Evolutionary conservation across 257 asterid genomes (phyloP).

Genomic region (Solanum lycopersicoides): DNA sequence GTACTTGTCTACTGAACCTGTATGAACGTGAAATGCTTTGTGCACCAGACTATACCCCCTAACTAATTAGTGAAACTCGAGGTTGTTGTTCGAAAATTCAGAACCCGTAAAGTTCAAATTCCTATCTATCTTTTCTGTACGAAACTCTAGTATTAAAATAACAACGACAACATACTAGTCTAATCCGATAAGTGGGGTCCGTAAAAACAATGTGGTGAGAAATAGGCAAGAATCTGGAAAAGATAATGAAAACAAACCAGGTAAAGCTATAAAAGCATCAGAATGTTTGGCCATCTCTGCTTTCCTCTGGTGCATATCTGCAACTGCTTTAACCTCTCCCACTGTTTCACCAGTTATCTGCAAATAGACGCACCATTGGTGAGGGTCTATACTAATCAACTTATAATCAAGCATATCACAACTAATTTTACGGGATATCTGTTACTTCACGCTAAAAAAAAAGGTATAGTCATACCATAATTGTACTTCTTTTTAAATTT

Average conservation of each 20-base stretch:
- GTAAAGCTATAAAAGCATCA: slow-evolving; percentile 33
- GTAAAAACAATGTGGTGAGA: not conserved
- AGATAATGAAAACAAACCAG: slow-evolving; percentile 7
- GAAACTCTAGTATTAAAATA: not conserved
- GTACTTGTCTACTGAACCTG: not conserved
- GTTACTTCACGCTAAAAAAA: not conserved
- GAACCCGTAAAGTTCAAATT: not conserved
- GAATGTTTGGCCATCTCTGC: slow-evolving; percentile 34
- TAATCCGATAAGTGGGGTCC: not conserved
- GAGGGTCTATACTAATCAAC: too few species aligned
- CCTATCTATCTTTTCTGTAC: too few species aligned
- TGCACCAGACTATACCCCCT: not conserved
- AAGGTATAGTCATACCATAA: not conserved
- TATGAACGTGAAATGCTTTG: not conserved
- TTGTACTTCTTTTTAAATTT: not conserved
- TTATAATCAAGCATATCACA: too few species aligned
- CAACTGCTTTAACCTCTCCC: slow-evolving; percentile 34
- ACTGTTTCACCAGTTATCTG: slow-evolving; percentile 35
- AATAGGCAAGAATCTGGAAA: not conserved
- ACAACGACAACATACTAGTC: not conserved
- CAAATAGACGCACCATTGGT: not conserved
- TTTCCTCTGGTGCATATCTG: slow-evolving; percentile 34
- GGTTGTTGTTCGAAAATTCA: not conserved
- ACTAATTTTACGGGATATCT: not conserved
- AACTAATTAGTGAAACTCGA: not conserved